Base-by-base conservation (phyloP, 805 yeast species). In the Limtongozyma cylindracea region DNA sequence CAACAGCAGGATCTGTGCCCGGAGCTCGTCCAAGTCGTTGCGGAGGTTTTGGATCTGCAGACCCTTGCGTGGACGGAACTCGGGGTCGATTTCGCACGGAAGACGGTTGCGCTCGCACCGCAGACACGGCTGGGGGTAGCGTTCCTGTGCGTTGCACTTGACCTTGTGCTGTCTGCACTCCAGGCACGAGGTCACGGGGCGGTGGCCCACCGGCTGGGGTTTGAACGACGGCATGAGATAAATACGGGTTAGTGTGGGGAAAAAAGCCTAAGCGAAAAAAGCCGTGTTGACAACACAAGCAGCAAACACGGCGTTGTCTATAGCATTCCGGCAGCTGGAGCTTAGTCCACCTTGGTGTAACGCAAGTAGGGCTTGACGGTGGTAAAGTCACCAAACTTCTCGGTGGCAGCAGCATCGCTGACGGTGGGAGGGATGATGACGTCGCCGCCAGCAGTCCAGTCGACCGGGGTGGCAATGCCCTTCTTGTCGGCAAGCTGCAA, bases 111-210 rank as follows among this genome's bases (percentile, higher is more conserved):
- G 56, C 23, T 64, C 69, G 45, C 95, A 82, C 27, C 93, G 45
- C 10, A 71, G 59, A 41, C 95, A 82, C 0, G 93, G 73, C 5
- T 53, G 49, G 0, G 94, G 94, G 31, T 60, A 72, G 29, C 69
- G 63, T 12, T 72, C 82, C 3, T 77, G 61, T 1, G 95, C 95
- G 38, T 82, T 77, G 45, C 95, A 82, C 38, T 72, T 73, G 41
- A 82, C 78, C 43, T 82, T 82, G 41, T 80, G 94, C 39, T 82
- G 94, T 23, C 95, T 62, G 38, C 95, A 82, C 39, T 78, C 88
- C 0, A 93, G 76, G 39, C 95, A 82, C 3, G 92, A 72, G 0
- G 92, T 77, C 2, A 80, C 91, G 1, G 93, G 93, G 25, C 94
- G 53, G 40, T 24, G 41, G 47, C 28, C 43, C 45, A 20, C 37